These are phyloP conservation scores for Arachnopeziza araneosa DNA, from an alignment of 2,329 filamentous ascomycete genomes.

Conservation along the genomic window DNA sequence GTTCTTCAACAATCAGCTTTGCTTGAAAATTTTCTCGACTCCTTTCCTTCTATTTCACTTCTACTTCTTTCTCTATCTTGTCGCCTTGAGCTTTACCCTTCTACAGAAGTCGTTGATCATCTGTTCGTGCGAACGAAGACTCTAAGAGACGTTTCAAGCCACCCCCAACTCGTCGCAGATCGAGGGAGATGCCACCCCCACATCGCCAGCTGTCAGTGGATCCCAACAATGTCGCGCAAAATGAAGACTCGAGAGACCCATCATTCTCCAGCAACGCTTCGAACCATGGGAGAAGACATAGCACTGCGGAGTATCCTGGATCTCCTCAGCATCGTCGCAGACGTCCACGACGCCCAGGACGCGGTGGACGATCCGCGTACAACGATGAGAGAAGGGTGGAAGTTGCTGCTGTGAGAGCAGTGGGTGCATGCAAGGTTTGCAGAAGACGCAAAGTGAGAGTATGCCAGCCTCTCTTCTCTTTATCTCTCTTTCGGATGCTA, in stretches of 20 bases:
- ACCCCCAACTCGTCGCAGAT: background rate
- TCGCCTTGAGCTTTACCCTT: background rate
- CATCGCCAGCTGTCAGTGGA: background rate
- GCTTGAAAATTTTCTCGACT: background rate
- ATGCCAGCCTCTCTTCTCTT: background rate
- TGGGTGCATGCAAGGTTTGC: background rate
- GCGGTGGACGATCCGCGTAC: background rate
- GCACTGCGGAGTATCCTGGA: background rate
- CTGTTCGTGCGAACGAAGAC: background rate
- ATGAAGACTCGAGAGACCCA: background rate
- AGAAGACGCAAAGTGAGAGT: background rate
- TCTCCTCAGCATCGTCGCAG: background rate
- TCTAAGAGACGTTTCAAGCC: background rate
- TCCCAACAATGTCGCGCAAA: background rate
- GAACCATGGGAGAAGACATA: background rate
- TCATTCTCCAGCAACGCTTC: background rate
- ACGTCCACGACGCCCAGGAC: background rate
- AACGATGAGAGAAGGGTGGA: background rate
- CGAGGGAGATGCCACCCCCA: background rate
- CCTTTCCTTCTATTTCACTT: background rate
- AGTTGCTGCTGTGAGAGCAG: background rate
- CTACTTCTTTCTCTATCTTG: background rate
- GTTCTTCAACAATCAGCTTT: background rate
- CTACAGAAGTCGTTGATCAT: background rate
- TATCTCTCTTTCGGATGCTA: background rate